Evolutionary conservation across 352 stramenopile genomes (phyloP).

Genomic region (Phytophthora meadii): DNA sequence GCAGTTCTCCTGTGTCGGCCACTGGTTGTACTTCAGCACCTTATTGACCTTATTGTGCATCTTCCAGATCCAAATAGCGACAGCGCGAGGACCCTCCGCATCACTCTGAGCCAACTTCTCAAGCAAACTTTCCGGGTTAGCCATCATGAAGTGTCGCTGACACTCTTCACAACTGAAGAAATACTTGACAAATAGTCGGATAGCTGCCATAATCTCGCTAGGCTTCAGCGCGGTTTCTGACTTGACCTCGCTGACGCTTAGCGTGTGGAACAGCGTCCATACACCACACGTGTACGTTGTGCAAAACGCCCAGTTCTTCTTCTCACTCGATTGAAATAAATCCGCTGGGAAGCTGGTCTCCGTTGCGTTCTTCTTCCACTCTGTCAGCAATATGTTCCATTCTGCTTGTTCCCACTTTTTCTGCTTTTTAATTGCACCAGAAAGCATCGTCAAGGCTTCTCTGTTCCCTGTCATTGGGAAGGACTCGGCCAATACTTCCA

Average conservation of each 20-base stretch:
- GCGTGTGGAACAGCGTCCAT: slow-evolving; percentile 82
- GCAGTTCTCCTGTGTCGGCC: slow-evolving; percentile 55
- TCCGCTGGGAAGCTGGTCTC: slow-evolving; percentile 62
- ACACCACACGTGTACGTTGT: slow-evolving; percentile 83
- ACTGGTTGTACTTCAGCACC: slow-evolving; percentile 72
- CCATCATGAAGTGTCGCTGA: slow-evolving; percentile 72
- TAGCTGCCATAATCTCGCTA: slow-evolving; percentile 60
- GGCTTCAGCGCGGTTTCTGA: slow-evolving; percentile 48
- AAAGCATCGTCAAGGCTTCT: slow-evolving; percentile 49
- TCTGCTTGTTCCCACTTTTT: slow-evolving; percentile 51
- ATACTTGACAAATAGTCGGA: slow-evolving; percentile 75
- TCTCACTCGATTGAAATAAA: slow-evolving; percentile 60
- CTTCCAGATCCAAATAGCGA: slow-evolving; percentile 79
- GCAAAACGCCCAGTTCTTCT: slow-evolving; percentile 62
- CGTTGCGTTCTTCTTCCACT: slow-evolving; percentile 65
- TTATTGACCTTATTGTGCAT: slow-evolving; percentile 91
- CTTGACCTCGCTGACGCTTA: slow-evolving; percentile 53
- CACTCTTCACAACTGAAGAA: slow-evolving; percentile 87
- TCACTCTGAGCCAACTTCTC: slow-evolving; percentile 49
- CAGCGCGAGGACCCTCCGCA: slow-evolving; percentile 41
- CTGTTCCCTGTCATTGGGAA: slow-evolving; percentile 78
- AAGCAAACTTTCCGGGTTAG: slow-evolving; percentile 70
- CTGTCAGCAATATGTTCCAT: slow-evolving; percentile 58
- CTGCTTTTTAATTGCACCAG: slow-evolving; percentile 40
- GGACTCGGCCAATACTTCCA: slow-evolving; percentile 57